Evolutionary conservation across 2,329 filamentous ascomycete species (phyloP).

Genomic region (Mycosphaerelloides madeirae): DNA sequence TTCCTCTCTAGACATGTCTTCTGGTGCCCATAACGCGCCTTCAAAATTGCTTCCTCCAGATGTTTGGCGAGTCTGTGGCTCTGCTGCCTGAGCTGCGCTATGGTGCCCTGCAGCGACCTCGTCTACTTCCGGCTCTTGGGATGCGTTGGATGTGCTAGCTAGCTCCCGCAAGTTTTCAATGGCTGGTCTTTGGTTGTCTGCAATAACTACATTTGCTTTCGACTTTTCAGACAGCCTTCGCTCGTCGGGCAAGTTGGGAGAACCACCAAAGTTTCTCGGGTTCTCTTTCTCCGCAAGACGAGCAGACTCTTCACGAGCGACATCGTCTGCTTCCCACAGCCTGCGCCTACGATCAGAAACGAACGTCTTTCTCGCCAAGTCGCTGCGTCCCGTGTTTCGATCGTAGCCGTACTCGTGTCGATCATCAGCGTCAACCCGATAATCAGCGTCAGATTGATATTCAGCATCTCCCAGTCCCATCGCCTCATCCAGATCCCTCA

Average conservation of each 20-base stretch:
- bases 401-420: slow-evolving; percentile 14
- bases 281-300: background rate
- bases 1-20: slow-evolving; percentile 1
- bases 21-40: background rate
- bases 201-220: too few relatives aligned
- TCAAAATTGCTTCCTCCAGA: too few relatives aligned
- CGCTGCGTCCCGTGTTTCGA: background rate
- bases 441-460: too few relatives aligned
- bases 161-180: too few relatives aligned
- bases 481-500: slow-evolving; percentile 1
- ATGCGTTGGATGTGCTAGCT: too few relatives aligned
- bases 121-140: background rate
- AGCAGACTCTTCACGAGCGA: background rate
- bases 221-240: background rate
- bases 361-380: background rate
- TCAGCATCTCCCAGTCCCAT: too few relatives aligned
- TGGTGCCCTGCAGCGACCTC: too few relatives aligned
- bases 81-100: too few relatives aligned
- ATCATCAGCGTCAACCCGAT: slow-evolving; percentile 4
- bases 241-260: too few relatives aligned
- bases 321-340: background rate
- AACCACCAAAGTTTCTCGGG: background rate
- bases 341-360: background rate
- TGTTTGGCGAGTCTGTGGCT: background rate
- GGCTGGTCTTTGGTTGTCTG: too few relatives aligned